Evolutionary conservation across 768 basidiomycete species (phyloP).

Genomic region (Auricularia sp.): DNA sequence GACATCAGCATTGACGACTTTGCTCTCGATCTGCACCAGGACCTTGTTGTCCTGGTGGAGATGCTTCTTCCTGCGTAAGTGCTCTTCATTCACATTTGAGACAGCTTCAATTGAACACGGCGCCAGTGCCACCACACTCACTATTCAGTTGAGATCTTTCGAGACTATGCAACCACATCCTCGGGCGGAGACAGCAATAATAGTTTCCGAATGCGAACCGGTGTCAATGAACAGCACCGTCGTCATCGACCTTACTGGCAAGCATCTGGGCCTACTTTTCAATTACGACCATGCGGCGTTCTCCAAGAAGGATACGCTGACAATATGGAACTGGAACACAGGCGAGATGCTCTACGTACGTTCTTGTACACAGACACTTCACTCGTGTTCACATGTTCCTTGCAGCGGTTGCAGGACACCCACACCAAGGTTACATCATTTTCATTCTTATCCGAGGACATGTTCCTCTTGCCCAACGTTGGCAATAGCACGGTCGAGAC

Average conservation of each 20-base stretch:
- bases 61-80: not conserved
- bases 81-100: too few species aligned
- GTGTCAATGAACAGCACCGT: not conserved
- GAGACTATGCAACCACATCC: not conserved
- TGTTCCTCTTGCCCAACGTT: not conserved
- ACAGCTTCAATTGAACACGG: too few species aligned
- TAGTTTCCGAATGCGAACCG: not conserved
- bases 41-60: not conserved
- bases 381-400: not conserved
- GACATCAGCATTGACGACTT: slow-evolving; percentile 1
- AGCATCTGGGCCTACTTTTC: not conserved
- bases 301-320: not conserved
- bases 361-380: not conserved
- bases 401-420: not conserved
- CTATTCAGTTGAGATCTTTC: not conserved
- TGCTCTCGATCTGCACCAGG: not conserved
- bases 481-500: not conserved
- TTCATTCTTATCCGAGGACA: not conserved
- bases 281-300: not conserved
- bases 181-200: not conserved
- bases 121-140: too few species aligned
- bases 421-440: not conserved
- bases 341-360: not conserved
- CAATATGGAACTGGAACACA: not conserved
- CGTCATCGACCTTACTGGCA: not conserved